Conservation (phyloP, 306 rosid genomes). For the Lagenaria siceraria region DNA sequence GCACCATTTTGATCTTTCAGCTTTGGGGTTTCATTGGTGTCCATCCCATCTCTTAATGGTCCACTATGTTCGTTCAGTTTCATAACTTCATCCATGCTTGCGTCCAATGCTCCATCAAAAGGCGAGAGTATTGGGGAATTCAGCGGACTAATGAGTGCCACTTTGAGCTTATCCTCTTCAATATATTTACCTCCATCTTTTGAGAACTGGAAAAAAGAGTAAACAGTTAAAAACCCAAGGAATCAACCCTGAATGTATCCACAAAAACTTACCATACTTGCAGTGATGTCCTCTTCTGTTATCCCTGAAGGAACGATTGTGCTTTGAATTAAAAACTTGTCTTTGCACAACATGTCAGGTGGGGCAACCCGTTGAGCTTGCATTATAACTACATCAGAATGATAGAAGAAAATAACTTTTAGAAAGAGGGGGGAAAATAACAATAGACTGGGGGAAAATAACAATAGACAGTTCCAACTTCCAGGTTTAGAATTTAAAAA, state of each 20-base stretch:
- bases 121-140: conserved; percentile 49
- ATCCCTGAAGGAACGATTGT: conserved; percentile 46
- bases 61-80: conserved; percentile 16
- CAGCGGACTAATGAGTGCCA: conserved; percentile 44
- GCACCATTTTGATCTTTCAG: conserved; percentile 1
- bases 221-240: conserved; percentile 2
- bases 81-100: conserved; percentile 22
- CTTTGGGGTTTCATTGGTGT: not conserved
- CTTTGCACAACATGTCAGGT: conserved; percentile 64
- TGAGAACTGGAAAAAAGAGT: conserved; percentile 41
- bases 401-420: not conserved
- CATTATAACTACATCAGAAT: conserved; percentile 55
- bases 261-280: conserved; percentile 53
- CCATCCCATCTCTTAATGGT: not conserved
- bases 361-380: conserved; percentile 53
- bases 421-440: not conserved
- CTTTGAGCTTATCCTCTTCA: conserved; percentile 78
- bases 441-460: not conserved
- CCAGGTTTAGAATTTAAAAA: not conserved
- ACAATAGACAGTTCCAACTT: not conserved
- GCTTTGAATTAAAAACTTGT: conserved; percentile 87
- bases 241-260: conserved; percentile 5
- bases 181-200: conserved; percentile 44
- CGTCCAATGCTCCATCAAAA: conserved; percentile 38
- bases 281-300: conserved; percentile 46